Evolutionary conservation across 2,329 filamentous ascomycete species (phyloP).

Genomic region (Colletotrichum tanaceti): DNA sequence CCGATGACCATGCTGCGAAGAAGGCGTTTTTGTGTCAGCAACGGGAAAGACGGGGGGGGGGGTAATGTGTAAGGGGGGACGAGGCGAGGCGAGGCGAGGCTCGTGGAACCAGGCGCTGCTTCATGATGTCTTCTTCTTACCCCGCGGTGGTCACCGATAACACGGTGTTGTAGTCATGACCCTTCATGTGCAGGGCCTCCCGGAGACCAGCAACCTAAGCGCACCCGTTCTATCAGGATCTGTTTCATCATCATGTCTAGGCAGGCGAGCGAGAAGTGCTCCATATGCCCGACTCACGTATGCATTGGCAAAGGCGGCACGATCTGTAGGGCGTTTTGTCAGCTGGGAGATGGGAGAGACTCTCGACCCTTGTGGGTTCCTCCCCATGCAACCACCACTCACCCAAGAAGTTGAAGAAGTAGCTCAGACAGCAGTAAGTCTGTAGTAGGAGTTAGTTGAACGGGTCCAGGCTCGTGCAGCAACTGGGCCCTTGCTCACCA

Average conservation of each 20-base stretch:
- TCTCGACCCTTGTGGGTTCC: background rate
- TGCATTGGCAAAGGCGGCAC: constrained; percentile 41
- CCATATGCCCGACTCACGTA: constrained; percentile 34
- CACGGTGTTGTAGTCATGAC: constrained; percentile 72
- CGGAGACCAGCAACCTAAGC: constrained; percentile 64
- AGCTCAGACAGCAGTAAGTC: constrained; percentile 52
- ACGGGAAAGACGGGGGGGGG: no score
- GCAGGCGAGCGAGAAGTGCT: background rate
- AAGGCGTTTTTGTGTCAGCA: background rate
- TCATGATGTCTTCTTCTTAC: constrained; percentile 1
- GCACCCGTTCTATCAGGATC: background rate
- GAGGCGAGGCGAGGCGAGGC: fast-evolving
- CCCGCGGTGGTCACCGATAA: constrained; percentile 57
- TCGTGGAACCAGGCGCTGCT: fast-evolving
- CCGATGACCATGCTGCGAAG: constrained; percentile 48
- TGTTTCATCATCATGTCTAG: no score
- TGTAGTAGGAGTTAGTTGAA: constrained; percentile 20
- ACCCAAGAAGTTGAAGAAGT: constrained; percentile 55
- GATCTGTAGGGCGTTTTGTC: constrained; percentile 17
- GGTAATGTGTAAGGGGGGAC: no score
- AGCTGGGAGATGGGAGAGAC: background rate
- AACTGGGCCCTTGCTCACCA: constrained; percentile 40
- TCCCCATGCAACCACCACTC: background rate
- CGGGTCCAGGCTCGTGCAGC: no score
- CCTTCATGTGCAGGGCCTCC: constrained; percentile 63